Base-by-base conservation (phyloP, 2,329 filamentous ascomycete genomes). In the Penicillium sp. region DNA sequence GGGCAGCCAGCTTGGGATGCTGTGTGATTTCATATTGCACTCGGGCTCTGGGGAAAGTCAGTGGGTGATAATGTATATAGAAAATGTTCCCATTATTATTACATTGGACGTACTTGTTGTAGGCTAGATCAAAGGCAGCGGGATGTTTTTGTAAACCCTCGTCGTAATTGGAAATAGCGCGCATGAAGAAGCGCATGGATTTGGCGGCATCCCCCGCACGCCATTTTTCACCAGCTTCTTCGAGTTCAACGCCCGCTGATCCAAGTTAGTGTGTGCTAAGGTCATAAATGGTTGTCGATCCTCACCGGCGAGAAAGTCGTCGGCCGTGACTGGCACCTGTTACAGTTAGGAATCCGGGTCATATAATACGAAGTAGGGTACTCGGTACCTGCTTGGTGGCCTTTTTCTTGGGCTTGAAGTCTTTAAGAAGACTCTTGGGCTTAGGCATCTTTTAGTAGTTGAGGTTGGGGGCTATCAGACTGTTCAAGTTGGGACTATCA, bases 161-260 rank as follows among this genome's bases (percentile, higher is more conserved):
- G 51, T 81, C 77, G 59, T 88, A 89, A 36, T 76, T 74, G 42
- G 85, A 77, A 42, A 87, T 77, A 10, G 85, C 85, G 51, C 82
- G 74, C 53, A 81, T 74, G 60, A 75, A 75, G 57, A 76, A 76
- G 38, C 81, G 72, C 52, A 76, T 74, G 4, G 79, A 77, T 58
- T 87, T 88, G 40, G 74, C 78, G 16, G 81, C 77, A 63, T 89
- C 85, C 18, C 85, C 85, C 29, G 78, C 83, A 40, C 84, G 76
- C 81, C 84, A 87, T 75, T 89, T 89, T 51, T 85, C 83, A 6
- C 82, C 85, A 4, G 81, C 81, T 65, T 86, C 82, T 68, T 89
- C 85, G 49, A 81, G 76, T 26, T 83, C 78, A 44, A 87, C 84
- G 9, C 83, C 85, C 20, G 77, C 79, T 76, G 31, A n/a, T 11